Conservation (phyloP, 208 protist species). For the Leishmania arabica region DNA sequence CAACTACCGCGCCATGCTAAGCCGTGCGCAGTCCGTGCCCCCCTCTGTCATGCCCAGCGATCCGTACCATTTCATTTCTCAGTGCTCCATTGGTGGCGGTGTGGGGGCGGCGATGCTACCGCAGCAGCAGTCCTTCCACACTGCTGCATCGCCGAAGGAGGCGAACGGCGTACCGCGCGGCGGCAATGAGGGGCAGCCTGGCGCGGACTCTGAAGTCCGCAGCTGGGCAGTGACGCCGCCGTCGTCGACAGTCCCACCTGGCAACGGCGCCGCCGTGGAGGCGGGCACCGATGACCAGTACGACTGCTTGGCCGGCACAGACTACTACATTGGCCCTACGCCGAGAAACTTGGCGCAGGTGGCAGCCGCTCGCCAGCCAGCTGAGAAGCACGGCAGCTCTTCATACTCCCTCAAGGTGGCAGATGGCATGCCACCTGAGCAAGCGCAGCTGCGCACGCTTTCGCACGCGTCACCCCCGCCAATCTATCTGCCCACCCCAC, state of each 20-base stretch:
- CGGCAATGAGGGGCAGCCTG: conserved; percentile 1
- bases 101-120: neutral
- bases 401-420: neutral
- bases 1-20: neutral
- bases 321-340: conserved; percentile 18
- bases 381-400: neutral
- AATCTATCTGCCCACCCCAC: neutral
- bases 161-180: neutral
- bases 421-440: conserved; percentile 5
- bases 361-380: neutral
- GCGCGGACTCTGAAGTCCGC: conserved; percentile 2
- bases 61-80: conserved; percentile 11
- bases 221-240: neutral
- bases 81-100: conserved; percentile 8
- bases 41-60: neutral
- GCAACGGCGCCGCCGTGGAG: neutral
- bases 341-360: conserved; percentile 6
- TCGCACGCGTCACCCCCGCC: neutral
- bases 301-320: conserved; percentile 26
- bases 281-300: conserved; percentile 8
- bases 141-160: neutral
- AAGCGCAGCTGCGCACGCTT: neutral
- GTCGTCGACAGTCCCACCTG: neutral
- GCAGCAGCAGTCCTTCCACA: conserved; percentile 16
- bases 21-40: conserved; percentile 5